Evolutionary conservation across 805 yeast genomes (phyloP).

Genomic region (Pichia rugopelliculosa): DNA sequence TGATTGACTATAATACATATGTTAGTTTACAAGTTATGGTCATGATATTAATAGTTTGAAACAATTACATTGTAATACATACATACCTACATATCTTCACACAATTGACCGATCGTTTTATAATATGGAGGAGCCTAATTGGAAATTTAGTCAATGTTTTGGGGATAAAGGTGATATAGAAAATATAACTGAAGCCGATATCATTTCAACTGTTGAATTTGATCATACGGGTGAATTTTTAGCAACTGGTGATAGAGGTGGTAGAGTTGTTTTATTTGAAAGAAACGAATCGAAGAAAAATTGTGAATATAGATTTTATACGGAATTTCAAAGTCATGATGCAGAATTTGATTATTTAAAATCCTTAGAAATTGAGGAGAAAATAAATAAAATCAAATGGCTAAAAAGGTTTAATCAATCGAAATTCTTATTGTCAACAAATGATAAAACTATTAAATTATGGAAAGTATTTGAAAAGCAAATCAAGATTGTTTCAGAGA

Average conservation of each 20-base stretch:
- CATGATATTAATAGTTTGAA: not conserved
- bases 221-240: constrained; percentile 90
- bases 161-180: constrained; percentile 98
- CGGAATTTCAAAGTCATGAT: constrained; percentile 97
- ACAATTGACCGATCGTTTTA: not conserved
- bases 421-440: constrained; percentile 84
- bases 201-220: constrained; percentile 93
- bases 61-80: not conserved
- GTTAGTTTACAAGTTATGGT: not conserved
- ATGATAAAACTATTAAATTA: constrained; percentile 95
- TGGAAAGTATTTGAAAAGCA: constrained; percentile 95
- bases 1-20: no score
- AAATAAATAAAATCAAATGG: constrained; percentile 97
- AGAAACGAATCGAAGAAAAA: constrained; percentile 67
- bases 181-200: constrained; percentile 92
- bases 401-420: constrained; percentile 80
- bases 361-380: constrained; percentile 94
- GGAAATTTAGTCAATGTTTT: constrained; percentile 96
- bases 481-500: constrained; percentile 86
- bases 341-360: constrained; percentile 97
- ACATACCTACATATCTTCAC: constrained; percentile 3
- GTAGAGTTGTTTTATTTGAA: constrained; percentile 93
- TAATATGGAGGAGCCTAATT: constrained; percentile 31
- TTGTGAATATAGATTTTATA: constrained; percentile 91
- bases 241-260: constrained; percentile 99